Base-by-base conservation (phyloP, 148 eudicot genomes). In the Tetragonia tetragonoides region DNA sequence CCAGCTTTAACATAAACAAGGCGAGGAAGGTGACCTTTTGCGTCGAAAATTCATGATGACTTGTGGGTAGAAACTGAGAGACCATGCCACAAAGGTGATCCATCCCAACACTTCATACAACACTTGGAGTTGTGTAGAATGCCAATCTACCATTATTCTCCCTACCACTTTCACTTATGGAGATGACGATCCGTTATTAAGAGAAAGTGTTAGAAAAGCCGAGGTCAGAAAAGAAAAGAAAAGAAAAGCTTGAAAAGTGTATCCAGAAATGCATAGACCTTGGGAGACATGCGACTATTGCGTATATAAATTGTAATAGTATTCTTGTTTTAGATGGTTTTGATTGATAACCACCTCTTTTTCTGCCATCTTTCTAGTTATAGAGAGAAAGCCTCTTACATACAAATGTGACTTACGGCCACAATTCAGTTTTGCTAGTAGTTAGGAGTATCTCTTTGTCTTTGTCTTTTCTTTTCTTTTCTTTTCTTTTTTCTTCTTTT, bases 1-100 rank as follows among this genome's bases (percentile, higher is more conserved):
- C 34, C 34, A 28, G 34, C 34, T 28, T 28, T 28, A 28, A 28
- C 34, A 28, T 28, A 28, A 28, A n/a, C 3, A 51, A 72, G 3
- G 11, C 37, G 12, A 62, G 38, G 42, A 38, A 69, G 18, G 4
- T 14, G 1, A 90, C 98, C 98, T 92, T 85, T 92, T 94, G 18
- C 97, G 89, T 23, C 87, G 85, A 81, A 86, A 88, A 89, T 94
- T 94, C 80, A 94, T 41, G 83, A 92, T 82, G 74, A 83, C 87
- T 80, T 94, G 98, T n/a, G 98, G 98, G 75, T 94, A 94, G 83
- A 90, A 90, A 47, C 97, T 89, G 81, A 90, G 85, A 40, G 98
- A 90, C 98, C 98, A 94, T 5, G 95, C 89, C 1, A 79, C 78
- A 74, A 94, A 94, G 10, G 98, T 95, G 34, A 85, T 46, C 98